Evolutionary conservation across 495 filamentous ascomycete species (phyloP), one percentile per base, ranked within the genome.

Genomic region (Zalerion maritima): DNA sequence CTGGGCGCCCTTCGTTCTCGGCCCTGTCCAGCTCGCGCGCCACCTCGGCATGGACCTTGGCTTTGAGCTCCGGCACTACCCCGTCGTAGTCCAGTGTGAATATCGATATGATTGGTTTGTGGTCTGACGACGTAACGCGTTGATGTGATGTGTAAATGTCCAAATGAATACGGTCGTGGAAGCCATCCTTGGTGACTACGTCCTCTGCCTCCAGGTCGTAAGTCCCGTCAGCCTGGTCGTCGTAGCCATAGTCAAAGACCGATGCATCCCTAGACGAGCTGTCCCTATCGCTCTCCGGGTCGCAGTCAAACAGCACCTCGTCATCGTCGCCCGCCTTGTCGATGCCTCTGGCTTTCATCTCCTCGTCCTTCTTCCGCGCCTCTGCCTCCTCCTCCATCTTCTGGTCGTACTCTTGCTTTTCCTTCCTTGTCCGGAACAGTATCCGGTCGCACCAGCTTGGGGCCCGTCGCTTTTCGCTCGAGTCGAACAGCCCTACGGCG

Each of bases 401-500:
- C 29, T 55, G 58, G n/a, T 86, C 73, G 42, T 86, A 81, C n/a
- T 60, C 64, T 3, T 75, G 47, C 32, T 64, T 74, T 39, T 84
- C 78, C 28, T 61, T 69, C 21, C 76, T 70, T 1, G 81, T 81
- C 19, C 86, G 69, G 43, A 69, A 99, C 0, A 99, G 54, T 25
- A 99, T 85, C n/a, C 91, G 75, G 52, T 99, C 91, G 48, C 91
- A 99, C 87, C 87, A 99, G 47, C 84, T 92, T 3, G 91, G 91
- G 9, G 78, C 77, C 28, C 91, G 65, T 28, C 75, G 71, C 60
- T 96, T 99, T 41, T 94, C 91, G 36, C 83, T 92, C 0, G 84
- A 80, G 54, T 99, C 91, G 47, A 94, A 96, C 34, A 79, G 65
- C 3, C 81, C 81, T 31, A 94, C 75, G 21, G 78, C 93, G n/a